Percentiles rank a stretch among this genome's conserved stretches.
Conservation (phyloP, 2,329 filamentous ascomycete genomes). For the Mycosphaerella sp. region DNA sequence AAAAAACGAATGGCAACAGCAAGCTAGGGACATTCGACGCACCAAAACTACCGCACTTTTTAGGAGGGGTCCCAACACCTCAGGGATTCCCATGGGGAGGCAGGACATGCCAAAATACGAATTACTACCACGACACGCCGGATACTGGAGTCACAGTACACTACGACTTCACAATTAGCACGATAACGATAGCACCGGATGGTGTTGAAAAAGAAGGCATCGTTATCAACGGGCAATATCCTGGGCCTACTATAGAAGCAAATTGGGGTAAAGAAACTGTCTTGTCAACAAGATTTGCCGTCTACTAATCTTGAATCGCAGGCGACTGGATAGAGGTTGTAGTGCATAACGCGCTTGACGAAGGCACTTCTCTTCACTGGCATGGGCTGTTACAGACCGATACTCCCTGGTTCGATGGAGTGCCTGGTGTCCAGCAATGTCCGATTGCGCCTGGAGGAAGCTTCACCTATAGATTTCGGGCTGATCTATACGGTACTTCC, state of each 20-base stretch:
- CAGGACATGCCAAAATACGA: conserved; percentile 25
- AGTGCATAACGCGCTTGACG: conserved; percentile 34
- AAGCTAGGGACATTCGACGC: conserved; percentile 25
- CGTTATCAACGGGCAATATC: conserved; percentile 33
- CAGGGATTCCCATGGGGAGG: conserved; percentile 27
- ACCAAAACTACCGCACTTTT: conserved; percentile 23
- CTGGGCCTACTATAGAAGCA: conserved; percentile 33
- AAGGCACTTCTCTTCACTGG: conserved; percentile 49
- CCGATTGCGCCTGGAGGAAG: conserved; percentile 37
- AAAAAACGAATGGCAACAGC: conserved; percentile 26
- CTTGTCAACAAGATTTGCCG: not conserved
- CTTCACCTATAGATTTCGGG: conserved; percentile 38
- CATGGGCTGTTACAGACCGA: conserved; percentile 47
- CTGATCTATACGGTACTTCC: conserved; percentile 37
- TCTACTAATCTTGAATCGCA: conserved; percentile 7
- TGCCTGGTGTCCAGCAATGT: conserved; percentile 44
- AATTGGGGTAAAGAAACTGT: conserved; percentile 26
- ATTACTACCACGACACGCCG: conserved; percentile 27
- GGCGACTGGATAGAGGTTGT: conserved; percentile 34
- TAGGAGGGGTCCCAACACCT: conserved; percentile 20
- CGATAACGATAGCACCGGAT: conserved; percentile 31
- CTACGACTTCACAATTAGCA: conserved; percentile 32
- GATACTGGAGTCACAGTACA: conserved; percentile 33
- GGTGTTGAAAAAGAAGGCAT: conserved; percentile 30
- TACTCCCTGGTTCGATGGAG: conserved; percentile 50